A percentile compares a stretch with the other conserved stretches of the same genome.
phyloP scores from a whole-genome alignment of 306 rosid genomes.

The Senna tora region DNA sequence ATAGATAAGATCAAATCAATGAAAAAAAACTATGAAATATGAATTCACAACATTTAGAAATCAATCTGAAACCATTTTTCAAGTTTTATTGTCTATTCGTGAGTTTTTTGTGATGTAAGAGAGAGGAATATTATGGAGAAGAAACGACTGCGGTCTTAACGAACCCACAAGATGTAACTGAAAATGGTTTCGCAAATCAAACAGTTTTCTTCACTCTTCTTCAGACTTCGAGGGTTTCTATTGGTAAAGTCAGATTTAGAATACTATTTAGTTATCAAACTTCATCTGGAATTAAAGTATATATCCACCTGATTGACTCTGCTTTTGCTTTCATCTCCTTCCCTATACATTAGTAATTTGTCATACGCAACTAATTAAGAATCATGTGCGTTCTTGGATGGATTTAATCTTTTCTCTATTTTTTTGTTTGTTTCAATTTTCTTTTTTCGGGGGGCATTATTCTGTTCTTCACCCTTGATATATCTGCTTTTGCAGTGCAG shows the following conservation, averaged over 20 bases:
- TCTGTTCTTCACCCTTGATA: slow-evolving; percentile 5
- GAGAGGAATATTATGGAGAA: neutral
- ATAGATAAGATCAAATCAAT: too few relatives aligned
- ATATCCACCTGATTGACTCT: neutral
- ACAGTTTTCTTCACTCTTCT: neutral
- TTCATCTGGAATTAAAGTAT: neutral
- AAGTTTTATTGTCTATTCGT: neutral
- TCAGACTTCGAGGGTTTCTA: neutral
- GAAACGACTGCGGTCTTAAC: neutral
- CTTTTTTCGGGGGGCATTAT: neutral
- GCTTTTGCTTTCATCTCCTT: neutral
- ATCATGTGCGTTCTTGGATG: slow-evolving; percentile 14
- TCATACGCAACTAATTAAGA: slow-evolving; percentile 1
- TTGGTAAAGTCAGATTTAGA: neutral
- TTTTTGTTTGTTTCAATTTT: too few relatives aligned
- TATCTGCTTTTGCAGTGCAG: slow-evolving; percentile 33
- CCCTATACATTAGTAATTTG: neutral
- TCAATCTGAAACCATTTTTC: neutral
- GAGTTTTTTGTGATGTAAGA: neutral
- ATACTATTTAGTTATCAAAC: neutral
- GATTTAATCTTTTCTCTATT: neutral
- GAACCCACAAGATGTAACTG: slow-evolving; percentile 17
- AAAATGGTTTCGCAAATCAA: slow-evolving; percentile 3
- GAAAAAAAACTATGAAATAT: too few relatives aligned
- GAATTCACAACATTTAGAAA: neutral